Evolutionary conservation across 1,284 basidiomycete genomes (phyloP).

Genomic region (Psilocybe mexicana): DNA sequence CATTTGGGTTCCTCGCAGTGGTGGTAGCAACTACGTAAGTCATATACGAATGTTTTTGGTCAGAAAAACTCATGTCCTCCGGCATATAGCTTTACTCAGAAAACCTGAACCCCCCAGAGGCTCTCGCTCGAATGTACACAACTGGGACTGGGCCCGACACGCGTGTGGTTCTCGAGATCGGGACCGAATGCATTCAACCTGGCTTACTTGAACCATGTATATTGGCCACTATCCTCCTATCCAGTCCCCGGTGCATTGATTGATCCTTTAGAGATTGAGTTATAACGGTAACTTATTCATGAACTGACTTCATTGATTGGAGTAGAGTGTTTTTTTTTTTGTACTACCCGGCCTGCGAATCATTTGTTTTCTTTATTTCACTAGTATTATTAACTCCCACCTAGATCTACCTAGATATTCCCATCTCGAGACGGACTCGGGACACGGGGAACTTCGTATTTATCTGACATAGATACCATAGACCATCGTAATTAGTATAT

Average conservation of each 20-base stretch:
- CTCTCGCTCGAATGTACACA: background rate
- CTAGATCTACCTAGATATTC: too few species aligned
- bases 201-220: conserved; percentile 9
- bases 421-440: too few species aligned
- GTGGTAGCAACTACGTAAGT: conserved; percentile 14
- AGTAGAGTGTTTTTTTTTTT: too few species aligned
- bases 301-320: too few species aligned
- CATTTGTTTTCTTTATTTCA: too few species aligned
- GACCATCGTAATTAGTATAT: too few species aligned
- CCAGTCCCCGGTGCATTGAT: background rate
- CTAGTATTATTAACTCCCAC: too few species aligned
- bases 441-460: too few species aligned
- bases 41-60: background rate
- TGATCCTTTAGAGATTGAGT: background rate
- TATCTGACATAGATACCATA: too few species aligned
- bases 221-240: conserved; percentile 6
- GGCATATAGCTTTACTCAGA: background rate
- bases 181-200: conserved; percentile 6
- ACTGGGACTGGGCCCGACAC: background rate
- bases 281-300: too few species aligned
- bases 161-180: background rate
- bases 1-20: conserved; percentile 12
- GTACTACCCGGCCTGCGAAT: too few species aligned
- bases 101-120: background rate
- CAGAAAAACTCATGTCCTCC: background rate